Conservation (phyloP, 306 rosid genomes). For the Fragaria nilgerrensis region DNA sequence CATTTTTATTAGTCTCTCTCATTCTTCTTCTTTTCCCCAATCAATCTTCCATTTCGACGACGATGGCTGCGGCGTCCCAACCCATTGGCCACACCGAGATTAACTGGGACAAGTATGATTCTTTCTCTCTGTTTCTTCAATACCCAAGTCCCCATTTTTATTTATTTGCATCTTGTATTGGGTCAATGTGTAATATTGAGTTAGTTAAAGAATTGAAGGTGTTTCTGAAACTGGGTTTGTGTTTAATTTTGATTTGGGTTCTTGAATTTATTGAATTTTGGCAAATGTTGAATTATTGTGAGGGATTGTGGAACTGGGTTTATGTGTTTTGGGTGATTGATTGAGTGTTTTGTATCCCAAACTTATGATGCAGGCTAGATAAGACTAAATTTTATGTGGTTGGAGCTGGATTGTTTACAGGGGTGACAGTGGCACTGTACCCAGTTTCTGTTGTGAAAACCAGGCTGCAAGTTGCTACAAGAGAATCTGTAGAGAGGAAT, state of each 20-base stretch:
- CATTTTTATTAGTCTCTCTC: conserved; percentile 26
- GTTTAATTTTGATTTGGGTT: background rate
- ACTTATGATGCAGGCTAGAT: conserved; percentile 66
- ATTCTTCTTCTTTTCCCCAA: conserved; percentile 6
- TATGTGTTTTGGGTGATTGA: background rate
- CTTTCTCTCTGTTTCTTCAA: background rate
- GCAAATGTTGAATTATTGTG: background rate
- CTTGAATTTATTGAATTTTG: background rate
- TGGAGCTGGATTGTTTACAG: conserved; percentile 88
- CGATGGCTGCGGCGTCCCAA: background rate
- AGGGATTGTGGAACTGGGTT: background rate
- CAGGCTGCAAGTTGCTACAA: conserved; percentile 83
- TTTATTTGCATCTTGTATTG: background rate
- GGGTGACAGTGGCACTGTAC: conserved; percentile 77
- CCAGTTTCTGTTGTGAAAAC: conserved; percentile 90
- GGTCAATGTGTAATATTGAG: background rate
- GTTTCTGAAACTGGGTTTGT: background rate
- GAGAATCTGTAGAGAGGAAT: conserved; percentile 62
- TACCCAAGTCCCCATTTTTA: background rate
- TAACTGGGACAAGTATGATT: conserved; percentile 82
- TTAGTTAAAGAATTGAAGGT: background rate
- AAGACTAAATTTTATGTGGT: conserved; percentile 73
- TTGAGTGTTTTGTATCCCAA: background rate
- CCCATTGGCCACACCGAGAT: conserved; percentile 75
- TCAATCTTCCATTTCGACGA: conserved; percentile 6